Evolutionary conservation across 495 filamentous ascomycete species (phyloP).

Genomic region (Pyrenopolyporus hunteri): DNA sequence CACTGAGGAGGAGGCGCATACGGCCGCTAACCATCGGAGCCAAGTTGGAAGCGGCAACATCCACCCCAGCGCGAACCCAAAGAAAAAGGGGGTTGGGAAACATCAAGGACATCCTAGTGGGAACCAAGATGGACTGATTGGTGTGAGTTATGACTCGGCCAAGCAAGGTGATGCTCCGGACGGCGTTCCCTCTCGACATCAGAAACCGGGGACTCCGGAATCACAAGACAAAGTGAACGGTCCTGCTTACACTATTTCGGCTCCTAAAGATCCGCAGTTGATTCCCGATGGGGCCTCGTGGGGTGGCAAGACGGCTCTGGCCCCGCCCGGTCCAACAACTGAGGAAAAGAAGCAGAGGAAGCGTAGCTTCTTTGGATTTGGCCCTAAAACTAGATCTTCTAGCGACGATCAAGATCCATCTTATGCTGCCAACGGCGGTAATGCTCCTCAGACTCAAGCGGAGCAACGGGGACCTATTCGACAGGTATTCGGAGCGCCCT

Average conservation of each 20-base stretch:
- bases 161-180: constrained; percentile 66
- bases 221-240: constrained; percentile 44
- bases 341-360: constrained; percentile 85
- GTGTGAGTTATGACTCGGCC: constrained; percentile 83
- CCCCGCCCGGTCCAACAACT: constrained; percentile 56
- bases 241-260: constrained; percentile 73
- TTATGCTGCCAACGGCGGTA: constrained; percentile 46
- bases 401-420: constrained; percentile 56
- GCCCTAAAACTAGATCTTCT: constrained; percentile 59
- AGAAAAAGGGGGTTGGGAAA: constrained; percentile 60
- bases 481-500: constrained; percentile 83
- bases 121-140: constrained; percentile 67
- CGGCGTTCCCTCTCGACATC: constrained; percentile 40
- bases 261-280: constrained; percentile 80
- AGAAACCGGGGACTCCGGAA: constrained; percentile 39
- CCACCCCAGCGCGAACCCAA: constrained; percentile 46
- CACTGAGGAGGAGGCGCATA: constrained; percentile 58
- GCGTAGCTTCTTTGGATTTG: constrained; percentile 93
- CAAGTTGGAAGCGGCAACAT: constrained; percentile 39
- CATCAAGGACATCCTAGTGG: constrained; percentile 41
- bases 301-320: constrained; percentile 71
- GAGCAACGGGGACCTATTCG: constrained; percentile 65
- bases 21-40: constrained; percentile 35
- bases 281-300: constrained; percentile 88
- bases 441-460: constrained; percentile 33